Evolutionary conservation across 148 eudicot genomes (phyloP).

Genomic region (Mesembryanthemum crystallinum): DNA sequence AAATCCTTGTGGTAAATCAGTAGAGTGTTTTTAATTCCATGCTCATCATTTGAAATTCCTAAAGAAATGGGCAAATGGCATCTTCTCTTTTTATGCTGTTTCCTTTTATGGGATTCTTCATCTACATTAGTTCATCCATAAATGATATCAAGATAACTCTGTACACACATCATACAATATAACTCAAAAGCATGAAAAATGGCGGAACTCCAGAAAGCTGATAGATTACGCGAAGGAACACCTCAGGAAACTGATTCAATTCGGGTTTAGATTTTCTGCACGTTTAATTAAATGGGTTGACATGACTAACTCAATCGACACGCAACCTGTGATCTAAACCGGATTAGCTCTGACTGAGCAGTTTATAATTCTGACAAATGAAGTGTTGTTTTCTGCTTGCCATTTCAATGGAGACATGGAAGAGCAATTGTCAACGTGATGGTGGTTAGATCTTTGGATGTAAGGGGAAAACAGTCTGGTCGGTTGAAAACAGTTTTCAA

Average conservation of each 20-base stretch:
- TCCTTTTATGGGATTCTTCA: not conserved
- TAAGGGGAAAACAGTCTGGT: not conserved
- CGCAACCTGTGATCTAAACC: too few relatives aligned
- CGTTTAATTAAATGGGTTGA: too few relatives aligned
- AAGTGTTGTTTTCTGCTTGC: not conserved
- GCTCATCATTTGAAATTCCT: constrained; percentile 5
- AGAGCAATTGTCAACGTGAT: constrained; percentile 10
- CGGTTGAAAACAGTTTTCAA: not conserved
- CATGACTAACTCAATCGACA: too few relatives aligned
- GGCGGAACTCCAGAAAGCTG: too few relatives aligned
- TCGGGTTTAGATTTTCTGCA: too few relatives aligned
- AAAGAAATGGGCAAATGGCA: not conserved
- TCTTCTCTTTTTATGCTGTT: not conserved
- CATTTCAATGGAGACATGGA: not conserved
- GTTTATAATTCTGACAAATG: not conserved
- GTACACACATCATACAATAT: too few relatives aligned
- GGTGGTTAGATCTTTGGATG: not conserved
- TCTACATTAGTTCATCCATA: not conserved
- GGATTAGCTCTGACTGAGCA: not conserved
- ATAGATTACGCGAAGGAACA: too few relatives aligned
- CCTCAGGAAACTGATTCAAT: too few relatives aligned
- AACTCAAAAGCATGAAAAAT: too few relatives aligned
- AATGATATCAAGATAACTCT: too few relatives aligned
- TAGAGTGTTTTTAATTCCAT: not conserved
- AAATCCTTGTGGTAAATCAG: constrained; percentile 6